Conservation (phyloP, 257 asterid genomes). For the Cynanchum wilfordii region DNA sequence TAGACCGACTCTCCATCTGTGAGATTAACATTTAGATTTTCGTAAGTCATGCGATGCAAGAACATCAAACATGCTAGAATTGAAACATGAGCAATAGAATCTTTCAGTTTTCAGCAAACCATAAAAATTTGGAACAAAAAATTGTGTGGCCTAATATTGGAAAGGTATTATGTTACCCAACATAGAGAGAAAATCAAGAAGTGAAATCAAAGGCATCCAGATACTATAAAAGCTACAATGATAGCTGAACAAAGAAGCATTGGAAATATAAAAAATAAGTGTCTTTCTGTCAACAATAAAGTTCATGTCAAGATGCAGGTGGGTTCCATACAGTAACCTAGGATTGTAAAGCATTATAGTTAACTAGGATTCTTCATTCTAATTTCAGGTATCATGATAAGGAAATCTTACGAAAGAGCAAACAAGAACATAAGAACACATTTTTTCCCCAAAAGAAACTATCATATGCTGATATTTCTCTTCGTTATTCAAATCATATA, state of each 20-base stretch:
- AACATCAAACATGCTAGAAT: not conserved
- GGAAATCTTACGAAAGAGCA: not conserved
- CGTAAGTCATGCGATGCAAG: not conserved
- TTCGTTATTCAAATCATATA: not conserved
- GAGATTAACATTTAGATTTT: slow-evolving; percentile 15
- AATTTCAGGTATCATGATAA: not conserved
- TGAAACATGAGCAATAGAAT: not conserved
- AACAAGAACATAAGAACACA: not conserved
- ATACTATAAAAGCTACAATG: not conserved
- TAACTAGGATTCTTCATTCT: not conserved
- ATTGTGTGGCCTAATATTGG: not conserved
- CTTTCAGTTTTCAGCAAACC: not conserved
- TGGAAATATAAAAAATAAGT: not conserved
- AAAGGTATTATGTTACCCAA: not conserved
- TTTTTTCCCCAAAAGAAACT: not conserved
- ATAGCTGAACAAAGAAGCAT: not conserved
- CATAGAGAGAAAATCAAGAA: not conserved
- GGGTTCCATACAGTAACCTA: not conserved
- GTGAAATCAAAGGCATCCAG: not conserved
- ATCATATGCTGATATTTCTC: not conserved
- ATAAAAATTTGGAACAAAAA: not conserved
- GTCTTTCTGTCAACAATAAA: not conserved
- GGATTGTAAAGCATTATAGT: not conserved
- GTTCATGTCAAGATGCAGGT: not conserved
- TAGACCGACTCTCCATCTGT: slow-evolving; percentile 59